A percentile compares a stretch with the other conserved stretches of the same genome.
Conservation (phyloP, 768 basidiomycete genomes). For the Sistotremastrum niveocremeum region DNA sequence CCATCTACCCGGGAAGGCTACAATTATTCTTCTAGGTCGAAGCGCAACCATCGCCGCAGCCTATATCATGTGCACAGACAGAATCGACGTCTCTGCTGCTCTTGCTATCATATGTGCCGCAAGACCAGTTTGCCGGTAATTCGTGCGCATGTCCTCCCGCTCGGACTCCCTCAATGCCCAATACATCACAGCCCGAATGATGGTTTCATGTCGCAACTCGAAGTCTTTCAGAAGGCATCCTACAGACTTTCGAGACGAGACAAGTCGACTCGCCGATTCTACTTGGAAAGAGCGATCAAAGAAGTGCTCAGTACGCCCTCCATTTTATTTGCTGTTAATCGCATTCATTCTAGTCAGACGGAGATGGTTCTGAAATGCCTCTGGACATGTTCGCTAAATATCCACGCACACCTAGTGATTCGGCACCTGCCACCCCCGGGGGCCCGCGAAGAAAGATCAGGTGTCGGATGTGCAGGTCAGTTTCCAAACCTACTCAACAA, state of each 20-base stretch:
- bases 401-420: slow-evolving; percentile 52
- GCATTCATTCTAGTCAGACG: slow-evolving; percentile 33
- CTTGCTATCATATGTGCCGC: slow-evolving; percentile 52
- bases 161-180: neutral
- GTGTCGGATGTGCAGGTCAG: slow-evolving; percentile 84
- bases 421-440: slow-evolving; percentile 44
- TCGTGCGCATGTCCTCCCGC: slow-evolving; percentile 15
- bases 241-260: slow-evolving; percentile 55
- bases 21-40: slow-evolving; percentile 37
- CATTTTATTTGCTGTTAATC: slow-evolving; percentile 1
- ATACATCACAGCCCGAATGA: slow-evolving; percentile 56
- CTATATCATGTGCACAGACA: slow-evolving; percentile 69
- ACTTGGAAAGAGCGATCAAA: slow-evolving; percentile 60
- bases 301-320: slow-evolving; percentile 56
- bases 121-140: slow-evolving; percentile 57
- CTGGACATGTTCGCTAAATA: slow-evolving; percentile 67
- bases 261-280: slow-evolving; percentile 67
- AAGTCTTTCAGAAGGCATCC: slow-evolving; percentile 60
- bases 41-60: slow-evolving; percentile 80
- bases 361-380: slow-evolving; percentile 50
- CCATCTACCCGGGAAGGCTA: slow-evolving; percentile 3
- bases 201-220: slow-evolving; percentile 70
- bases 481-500: neutral
- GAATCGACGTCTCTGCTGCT: slow-evolving; percentile 44
- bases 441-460: slow-evolving; percentile 54